Percentiles rank a stretch among this genome's conserved stretches.
Conservation (phyloP, 176 grass and related monocot species). For the Melocanna baccifera region DNA sequence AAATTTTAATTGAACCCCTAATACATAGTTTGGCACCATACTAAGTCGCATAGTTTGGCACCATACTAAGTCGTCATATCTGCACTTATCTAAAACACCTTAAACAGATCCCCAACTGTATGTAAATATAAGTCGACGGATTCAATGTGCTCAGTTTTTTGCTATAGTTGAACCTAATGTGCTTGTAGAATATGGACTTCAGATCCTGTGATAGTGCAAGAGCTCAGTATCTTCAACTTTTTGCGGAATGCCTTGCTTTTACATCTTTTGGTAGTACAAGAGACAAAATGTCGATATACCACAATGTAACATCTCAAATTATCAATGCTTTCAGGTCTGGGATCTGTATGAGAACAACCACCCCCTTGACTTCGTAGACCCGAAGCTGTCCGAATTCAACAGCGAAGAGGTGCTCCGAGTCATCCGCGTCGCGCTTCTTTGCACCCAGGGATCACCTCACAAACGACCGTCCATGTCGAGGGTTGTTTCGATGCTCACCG, state of each 20-base stretch:
- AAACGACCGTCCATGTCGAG: conserved; percentile 69
- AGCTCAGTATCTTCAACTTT: not conserved
- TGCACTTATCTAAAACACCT: not conserved
- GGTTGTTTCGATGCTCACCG: conserved; percentile 59
- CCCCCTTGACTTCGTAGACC: conserved; percentile 51
- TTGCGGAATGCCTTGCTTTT: not conserved
- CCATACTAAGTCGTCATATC: not conserved
- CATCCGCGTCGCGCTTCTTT: conserved; percentile 56
- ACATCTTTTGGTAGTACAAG: not conserved
- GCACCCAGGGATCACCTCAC: conserved; percentile 64
- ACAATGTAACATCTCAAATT: not conserved
- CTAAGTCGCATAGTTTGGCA: no score
- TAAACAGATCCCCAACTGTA: not conserved
- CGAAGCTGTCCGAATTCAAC: conserved; percentile 39
- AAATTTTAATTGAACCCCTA: not conserved
- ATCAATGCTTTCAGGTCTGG: conserved; percentile 47
- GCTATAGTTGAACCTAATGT: not conserved
- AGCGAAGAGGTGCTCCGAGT: conserved; percentile 46
- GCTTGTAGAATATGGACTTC: not conserved
- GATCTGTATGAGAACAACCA: conserved; percentile 42
- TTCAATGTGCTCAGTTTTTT: not conserved
- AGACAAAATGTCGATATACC: not conserved
- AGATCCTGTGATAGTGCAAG: not conserved
- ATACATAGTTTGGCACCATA: not conserved
- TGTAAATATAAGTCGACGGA: not conserved